Percentiles rank a stretch among this genome's conserved stretches.
These are phyloP conservation scores for Lichtheimia ornata DNA, from an alignment of 371 early-diverging fungal genomes.

Conservation along the genomic window DNA sequence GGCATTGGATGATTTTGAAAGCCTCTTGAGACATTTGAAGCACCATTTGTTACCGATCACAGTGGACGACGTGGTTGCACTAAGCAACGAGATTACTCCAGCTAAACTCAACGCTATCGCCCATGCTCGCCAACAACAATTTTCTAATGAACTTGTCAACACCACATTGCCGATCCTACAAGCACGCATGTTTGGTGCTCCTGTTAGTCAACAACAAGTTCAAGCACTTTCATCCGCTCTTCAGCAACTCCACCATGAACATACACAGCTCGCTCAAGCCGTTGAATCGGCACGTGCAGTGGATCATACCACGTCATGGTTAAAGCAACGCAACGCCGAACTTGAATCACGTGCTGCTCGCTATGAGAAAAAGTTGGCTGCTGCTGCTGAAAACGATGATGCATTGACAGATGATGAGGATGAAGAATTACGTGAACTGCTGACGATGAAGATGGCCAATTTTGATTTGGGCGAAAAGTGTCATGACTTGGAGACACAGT, in stretches of 20 bases:
- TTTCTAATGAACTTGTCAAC: conserved; percentile 47
- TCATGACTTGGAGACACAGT: conserved; percentile 33
- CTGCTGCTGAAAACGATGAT: background rate
- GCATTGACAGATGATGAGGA: background rate
- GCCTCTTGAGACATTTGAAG: conserved; percentile 68
- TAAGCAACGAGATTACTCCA: conserved; percentile 57
- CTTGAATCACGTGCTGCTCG: conserved; percentile 1
- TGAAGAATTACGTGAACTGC: conserved; percentile 10
- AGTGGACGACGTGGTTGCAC: conserved; percentile 51
- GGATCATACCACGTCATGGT: background rate
- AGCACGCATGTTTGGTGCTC: conserved; percentile 7
- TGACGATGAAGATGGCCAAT: conserved; percentile 31
- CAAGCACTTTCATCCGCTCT: conserved; percentile 44
- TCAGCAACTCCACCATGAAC: conserved; percentile 51
- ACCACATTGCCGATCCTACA: conserved; percentile 40
- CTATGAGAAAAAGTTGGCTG: background rate
- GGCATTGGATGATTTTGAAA: conserved; percentile 71
- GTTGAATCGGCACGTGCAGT: background rate
- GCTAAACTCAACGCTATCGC: conserved; percentile 67
- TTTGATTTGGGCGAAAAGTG: conserved; percentile 40
- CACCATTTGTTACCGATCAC: conserved; percentile 64
- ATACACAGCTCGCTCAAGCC: conserved; percentile 21
- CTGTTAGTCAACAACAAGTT: conserved; percentile 30
- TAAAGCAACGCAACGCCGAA: background rate
- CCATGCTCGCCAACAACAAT: conserved; percentile 49